These are phyloP conservation scores for Ceratobasidium theobromae DNA, from an alignment of 1,284 basidiomycete genomes.

Conservation along the genomic window DNA sequence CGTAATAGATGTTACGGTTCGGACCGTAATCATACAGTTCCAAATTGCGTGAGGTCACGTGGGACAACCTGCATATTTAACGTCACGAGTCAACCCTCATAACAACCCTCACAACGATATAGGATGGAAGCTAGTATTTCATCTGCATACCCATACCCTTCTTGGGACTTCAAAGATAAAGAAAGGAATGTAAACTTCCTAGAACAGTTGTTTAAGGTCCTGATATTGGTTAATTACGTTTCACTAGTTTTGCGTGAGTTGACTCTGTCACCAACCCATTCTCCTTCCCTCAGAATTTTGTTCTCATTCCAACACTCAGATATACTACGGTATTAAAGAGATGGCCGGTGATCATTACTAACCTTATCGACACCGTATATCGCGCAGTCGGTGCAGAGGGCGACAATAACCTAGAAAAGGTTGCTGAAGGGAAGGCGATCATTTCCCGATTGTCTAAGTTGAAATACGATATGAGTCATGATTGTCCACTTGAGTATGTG, in stretches of 20 bases:
- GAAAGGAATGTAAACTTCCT: background rate
- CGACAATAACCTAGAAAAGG: conserved; percentile 41
- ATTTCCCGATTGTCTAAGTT: conserved; percentile 79
- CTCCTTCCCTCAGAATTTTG: background rate
- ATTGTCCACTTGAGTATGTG: conserved; percentile 71
- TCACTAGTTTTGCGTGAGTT: conserved; percentile 31
- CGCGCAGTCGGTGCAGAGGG: conserved; percentile 37
- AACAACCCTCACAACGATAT: no score
- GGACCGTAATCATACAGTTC: no score
- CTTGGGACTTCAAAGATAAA: conserved; percentile 27
- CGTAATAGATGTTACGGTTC: no score
- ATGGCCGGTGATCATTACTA: conserved; percentile 90
- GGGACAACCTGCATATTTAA: background rate
- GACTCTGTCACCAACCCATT: conserved; percentile 38
- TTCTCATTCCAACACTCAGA: conserved; percentile 51
- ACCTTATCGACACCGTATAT: conserved; percentile 72
- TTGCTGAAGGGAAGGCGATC: conserved; percentile 74
- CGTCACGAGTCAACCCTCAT: background rate
- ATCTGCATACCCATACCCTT: conserved; percentile 12
- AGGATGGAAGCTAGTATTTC: no score
- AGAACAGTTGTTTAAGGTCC: background rate
- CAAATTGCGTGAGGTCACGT: no score
- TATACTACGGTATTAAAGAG: conserved; percentile 62
- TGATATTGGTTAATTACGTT: conserved; percentile 51
- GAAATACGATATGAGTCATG: conserved; percentile 88